Base-by-base conservation (phyloP, 1,284 basidiomycete genomes). In the Acaromyces ingoldii region DNA sequence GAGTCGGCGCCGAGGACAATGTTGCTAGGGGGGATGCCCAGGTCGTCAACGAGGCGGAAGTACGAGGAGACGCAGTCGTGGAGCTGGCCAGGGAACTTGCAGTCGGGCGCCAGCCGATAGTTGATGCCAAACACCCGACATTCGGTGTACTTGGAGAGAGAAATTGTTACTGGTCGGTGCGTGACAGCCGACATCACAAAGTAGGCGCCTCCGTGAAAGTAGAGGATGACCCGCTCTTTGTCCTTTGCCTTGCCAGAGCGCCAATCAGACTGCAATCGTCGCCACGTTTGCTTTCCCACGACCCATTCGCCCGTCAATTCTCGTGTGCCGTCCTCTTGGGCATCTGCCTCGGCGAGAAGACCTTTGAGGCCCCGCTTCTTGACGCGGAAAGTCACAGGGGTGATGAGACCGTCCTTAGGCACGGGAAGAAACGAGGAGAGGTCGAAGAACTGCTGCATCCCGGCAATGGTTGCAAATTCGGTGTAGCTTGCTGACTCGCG, bases 41-140 rank as follows among this genome's bases (percentile, higher is more conserved):
- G 82, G 61, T 96, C 90, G 49, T 91, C 86, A 1, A 86, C 82
- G 11, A 98, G 81, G 19, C 93, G 82, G 62, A 97, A 81, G 74
- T 93, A 98, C 1, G 86, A 87, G 19, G 81, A 83, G 42, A 92
- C 87, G 26, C 85, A 87, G 68, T 98, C 95, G 69, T 95, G 89
- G 6, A 98, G 80, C 24, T 91, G 88, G 0, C 92, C 89, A 0
- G 93, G 93, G 76, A 98, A 98, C 28, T 83, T 81, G 6, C 90
- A 89, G 76, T 96, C 93, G 1, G 93, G 93, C 0, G 93, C 92
- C 26, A 98, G 81, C 17, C 93, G 87, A 77, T 98, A 98, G 74
- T 97, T 91, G 64, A 97, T 80, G n/a, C 89, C 89, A 77, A 97
- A 97, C n/a, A 97, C 85, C 29, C 95, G 84, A 26, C 90, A 86